A percentile compares a stretch with the other conserved stretches of the same genome.
These are phyloP conservation scores for Notholithocarpus densiflorus DNA, from an alignment of 306 rosid genomes.

Conservation along the genomic window DNA sequence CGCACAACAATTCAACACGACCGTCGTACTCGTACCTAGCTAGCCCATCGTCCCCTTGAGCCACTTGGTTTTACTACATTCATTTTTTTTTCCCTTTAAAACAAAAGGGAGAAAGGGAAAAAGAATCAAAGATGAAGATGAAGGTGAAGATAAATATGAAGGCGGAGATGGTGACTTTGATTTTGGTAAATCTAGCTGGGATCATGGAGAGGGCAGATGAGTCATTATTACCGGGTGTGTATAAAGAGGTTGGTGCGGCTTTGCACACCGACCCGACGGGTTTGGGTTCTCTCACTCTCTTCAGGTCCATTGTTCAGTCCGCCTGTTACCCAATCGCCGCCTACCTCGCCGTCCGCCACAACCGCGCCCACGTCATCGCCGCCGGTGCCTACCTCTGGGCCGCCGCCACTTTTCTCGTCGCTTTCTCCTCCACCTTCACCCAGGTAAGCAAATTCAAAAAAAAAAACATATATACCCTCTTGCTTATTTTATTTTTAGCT, in stretches of 20 bases:
- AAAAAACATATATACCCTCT: background rate
- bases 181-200: constrained; percentile 83
- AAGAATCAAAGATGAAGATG: background rate
- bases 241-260: constrained; percentile 84
- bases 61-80: too few species aligned
- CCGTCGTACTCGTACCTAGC: too few species aligned
- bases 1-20: too few species aligned
- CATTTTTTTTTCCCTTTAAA: too few species aligned
- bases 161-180: constrained; percentile 57
- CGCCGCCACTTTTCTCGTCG: constrained; percentile 88
- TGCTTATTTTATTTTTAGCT: background rate
- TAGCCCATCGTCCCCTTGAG: too few species aligned
- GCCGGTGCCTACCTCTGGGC: constrained; percentile 93
- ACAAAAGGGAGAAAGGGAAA: background rate
- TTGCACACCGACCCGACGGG: constrained; percentile 91
- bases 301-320: constrained; percentile 77
- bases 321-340: constrained; percentile 83
- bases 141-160: constrained; percentile 36
- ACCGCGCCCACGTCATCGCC: constrained; percentile 85
- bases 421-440: constrained; percentile 71
- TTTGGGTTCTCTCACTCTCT: constrained; percentile 72
- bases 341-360: constrained; percentile 63
- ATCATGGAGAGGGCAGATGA: constrained; percentile 96
- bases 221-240: constrained; percentile 73
- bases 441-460: constrained; percentile 38